These are phyloP conservation scores for Brassica carinata DNA, from an alignment of 345 rosid genomes.

Conservation along the genomic window DNA sequence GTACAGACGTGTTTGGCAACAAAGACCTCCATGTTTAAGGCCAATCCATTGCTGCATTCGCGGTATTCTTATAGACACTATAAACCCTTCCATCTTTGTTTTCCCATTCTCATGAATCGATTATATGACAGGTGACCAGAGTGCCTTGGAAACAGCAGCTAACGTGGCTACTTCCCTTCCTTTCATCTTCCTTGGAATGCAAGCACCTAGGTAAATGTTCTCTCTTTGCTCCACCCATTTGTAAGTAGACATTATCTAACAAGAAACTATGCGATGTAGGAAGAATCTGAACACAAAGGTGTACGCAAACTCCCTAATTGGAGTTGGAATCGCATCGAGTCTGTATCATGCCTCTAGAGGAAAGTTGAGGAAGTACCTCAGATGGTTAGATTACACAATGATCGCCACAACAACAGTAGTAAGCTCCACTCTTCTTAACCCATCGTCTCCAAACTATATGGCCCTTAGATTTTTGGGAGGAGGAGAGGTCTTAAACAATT, in stretches of 20 bases:
- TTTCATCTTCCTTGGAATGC: constrained; percentile 80
- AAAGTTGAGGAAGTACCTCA: constrained; percentile 65
- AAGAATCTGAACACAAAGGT: constrained; percentile 67
- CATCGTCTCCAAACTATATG: background rate
- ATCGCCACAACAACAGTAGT: constrained; percentile 86
- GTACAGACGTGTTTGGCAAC: constrained; percentile 84
- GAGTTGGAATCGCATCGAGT: constrained; percentile 90
- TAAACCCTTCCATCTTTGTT: background rate
- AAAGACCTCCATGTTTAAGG: constrained; percentile 87
- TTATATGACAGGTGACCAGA: constrained; percentile 60
- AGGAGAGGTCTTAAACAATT: too few species aligned
- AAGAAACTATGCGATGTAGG: constrained; percentile 42
- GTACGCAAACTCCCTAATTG: constrained; percentile 92
- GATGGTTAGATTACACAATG: constrained; percentile 96
- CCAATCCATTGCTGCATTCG: constrained; percentile 62
- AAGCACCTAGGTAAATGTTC: constrained; percentile 75
- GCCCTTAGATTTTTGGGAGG: too few species aligned
- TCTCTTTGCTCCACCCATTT: background rate
- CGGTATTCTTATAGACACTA: constrained; percentile 34
- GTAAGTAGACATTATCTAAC: background rate
- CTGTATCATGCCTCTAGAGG: constrained; percentile 93
- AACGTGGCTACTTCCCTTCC: constrained; percentile 94
- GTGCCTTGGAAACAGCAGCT: constrained; percentile 65
- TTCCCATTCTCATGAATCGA: background rate
- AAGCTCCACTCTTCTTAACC: constrained; percentile 31